Evolutionary conservation across 2,329 filamentous ascomycete species (phyloP), one percentile per base, ranked within the genome.

Genomic region (Curvularia sp.): DNA sequence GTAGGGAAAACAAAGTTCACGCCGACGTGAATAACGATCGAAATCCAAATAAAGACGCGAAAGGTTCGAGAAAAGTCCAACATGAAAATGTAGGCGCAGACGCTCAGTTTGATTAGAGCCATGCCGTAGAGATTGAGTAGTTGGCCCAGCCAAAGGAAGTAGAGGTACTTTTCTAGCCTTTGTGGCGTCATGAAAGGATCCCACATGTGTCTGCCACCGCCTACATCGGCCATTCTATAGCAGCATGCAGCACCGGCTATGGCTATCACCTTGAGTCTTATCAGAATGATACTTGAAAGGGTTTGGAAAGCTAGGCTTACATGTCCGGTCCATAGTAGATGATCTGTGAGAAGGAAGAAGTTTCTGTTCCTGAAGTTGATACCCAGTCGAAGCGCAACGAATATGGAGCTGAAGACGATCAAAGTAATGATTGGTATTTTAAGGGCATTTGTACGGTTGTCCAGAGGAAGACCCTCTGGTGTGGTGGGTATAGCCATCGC

Each of bases 71-170:
- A 68, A 24, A 72, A 72, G 18, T 72, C 66, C 30, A 72, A 55
- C 63, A 65, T 67, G 48, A 70, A 57, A 30, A 72, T 67, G 49
- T 70, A 72, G 22, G 68, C 63, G 41, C 68, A 70, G 5, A 72
- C 68, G 51, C 68, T 70, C n/a, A 70, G 53, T 31, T 70, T 72
- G 22, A 72, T 61, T 53, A 70, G 62, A 3, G 68, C 69, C 69
- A 72, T 72, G 9, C 66, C 67, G 10, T 70, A 70, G 0, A 72
- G 55, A 12, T 70, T 72, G 13, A 72, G 63, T 1, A 72, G 15
- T 26, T 72, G 68, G 12, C 62, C 62, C 8, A 68, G 26, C 69
- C 69, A 72, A 4, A 72, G 49, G 22, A 61, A 61, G 24, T 58
- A 58, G 4, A 69, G 55, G 38, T 68, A 69, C 3, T 55, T 58